Base-by-base conservation (phyloP, 371 early-diverging fungal species). In the Blyttiomyces sp. region DNA sequence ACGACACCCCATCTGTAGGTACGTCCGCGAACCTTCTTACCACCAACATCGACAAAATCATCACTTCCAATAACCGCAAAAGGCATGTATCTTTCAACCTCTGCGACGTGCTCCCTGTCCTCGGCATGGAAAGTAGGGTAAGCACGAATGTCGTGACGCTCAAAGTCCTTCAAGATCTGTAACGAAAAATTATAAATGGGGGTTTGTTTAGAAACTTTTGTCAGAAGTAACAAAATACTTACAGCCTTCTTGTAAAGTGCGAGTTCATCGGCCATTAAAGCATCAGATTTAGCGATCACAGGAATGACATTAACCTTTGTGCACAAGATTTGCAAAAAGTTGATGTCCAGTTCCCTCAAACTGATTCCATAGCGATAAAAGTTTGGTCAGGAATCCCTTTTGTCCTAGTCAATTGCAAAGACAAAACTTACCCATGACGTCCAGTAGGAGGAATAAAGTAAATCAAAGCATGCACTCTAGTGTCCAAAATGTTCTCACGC, bases 241-340 rank as follows among this genome's bases (percentile, higher is more conserved):
- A 76, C 74, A 13, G 63, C 60, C 42, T 72, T 65, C 66, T 86
- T 86, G 67, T 73, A 80, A 1, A 58, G n/a, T 2, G 49, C 53
- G 2, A 73, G 49, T 63, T 88, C 88, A 21, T 81, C 79, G n/a
- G 63, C 57, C 3, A 83, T 83, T 43, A 86, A 74, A 21, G 81
- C 72, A 63, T 88, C 88, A 17, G 85, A 76, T 63, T 85, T 86
- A 28, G 84, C 75, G 63, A 88, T 85, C 28, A 88, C 75, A 34
- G 88, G 86, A 31, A 88, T 71, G 55, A 83, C 71, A 45, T 83
- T 83, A 50, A 70, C 78, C 44, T 72, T 75, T n/a, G 72, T 69
- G 66, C 73, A 77, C 46, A 81, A 52, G 13, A 73, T 61, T 56
- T 68, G 63, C 53, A 79, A 49, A 57, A 77, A 78, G 35, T 77